Percentiles rank a stretch among this genome's conserved stretches.
phyloP scores from a whole-genome alignment of 331 rosid genomes.

The Quercus tomentella region DNA sequence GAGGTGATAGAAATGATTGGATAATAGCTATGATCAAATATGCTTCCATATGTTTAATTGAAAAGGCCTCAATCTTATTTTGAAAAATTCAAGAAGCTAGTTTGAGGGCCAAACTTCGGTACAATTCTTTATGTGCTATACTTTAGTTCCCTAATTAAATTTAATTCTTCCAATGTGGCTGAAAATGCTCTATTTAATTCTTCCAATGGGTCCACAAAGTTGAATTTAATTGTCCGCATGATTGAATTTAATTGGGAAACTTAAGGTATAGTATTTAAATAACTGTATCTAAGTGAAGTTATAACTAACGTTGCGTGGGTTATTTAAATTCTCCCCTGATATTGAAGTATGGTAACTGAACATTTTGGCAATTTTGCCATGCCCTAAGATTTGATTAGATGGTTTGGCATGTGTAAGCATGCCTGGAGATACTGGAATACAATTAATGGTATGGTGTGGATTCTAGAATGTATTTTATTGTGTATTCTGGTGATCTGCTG shows the following conservation, averaged over 20 bases:
- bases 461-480: no score
- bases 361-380: background rate
- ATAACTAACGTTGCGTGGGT: background rate
- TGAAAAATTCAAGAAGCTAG: background rate
- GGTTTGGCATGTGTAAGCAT: background rate
- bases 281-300: background rate
- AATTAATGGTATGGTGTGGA: no score
- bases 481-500: no score
- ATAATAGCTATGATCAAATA: background rate
- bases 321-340: background rate
- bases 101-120: background rate
- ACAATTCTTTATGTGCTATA: no score
- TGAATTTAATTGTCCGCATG: no score
- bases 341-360: background rate
- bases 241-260: no score
- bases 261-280: no score
- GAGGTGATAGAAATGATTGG: background rate
- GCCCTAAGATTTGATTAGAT: background rate
- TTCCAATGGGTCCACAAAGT: no score
- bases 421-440: background rate
- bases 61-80: background rate
- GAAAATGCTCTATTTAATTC: no score
- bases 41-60: background rate
- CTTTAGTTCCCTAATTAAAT: no score
- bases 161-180: no score